A percentile compares a stretch with the other conserved stretches of the same genome.
phyloP scores from a whole-genome alignment of 1,284 basidiomycete genomes.

The Trichosporon sp. region DNA sequence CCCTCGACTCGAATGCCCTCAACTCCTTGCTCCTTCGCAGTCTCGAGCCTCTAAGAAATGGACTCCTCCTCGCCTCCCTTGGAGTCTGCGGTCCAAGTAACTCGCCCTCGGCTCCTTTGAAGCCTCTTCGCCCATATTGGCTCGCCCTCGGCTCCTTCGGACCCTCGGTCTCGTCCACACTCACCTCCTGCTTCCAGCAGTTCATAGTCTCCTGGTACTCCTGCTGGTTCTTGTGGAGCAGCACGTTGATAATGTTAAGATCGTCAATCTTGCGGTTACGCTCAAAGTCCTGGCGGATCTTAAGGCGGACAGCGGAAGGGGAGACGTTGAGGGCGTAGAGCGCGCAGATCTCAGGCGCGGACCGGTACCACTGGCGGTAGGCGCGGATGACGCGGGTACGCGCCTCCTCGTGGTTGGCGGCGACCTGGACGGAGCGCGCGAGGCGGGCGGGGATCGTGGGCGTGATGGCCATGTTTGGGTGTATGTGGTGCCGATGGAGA shows the following conservation, averaged over 20 bases:
- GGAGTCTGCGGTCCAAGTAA: background rate
- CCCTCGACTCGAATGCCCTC: too few species aligned
- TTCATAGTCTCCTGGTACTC: conserved; percentile 96
- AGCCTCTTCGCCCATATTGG: background rate
- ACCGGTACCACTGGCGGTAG: conserved; percentile 88
- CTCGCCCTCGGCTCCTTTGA: background rate
- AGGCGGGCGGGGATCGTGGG: conserved; percentile 83
- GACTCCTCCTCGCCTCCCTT: background rate
- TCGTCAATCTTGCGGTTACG: conserved; percentile 77
- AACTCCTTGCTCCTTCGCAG: too few species aligned
- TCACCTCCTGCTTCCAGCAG: conserved; percentile 73
- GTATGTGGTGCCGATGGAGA: background rate
- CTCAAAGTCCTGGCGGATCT: conserved; percentile 84
- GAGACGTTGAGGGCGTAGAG: conserved; percentile 81
- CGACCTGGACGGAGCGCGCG: conserved; percentile 62
- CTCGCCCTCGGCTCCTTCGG: background rate
- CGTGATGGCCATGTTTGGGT: conserved; percentile 53
- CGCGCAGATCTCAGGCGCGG: conserved; percentile 79
- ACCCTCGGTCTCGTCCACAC: conserved; percentile 9
- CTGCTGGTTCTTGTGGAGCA: conserved; percentile 77
- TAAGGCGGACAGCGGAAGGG: conserved; percentile 71
- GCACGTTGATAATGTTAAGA: conserved; percentile 74
- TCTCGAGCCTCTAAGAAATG: too few species aligned
- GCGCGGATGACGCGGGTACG: conserved; percentile 66
- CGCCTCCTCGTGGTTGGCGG: conserved; percentile 61